Base-by-base conservation (phyloP, 176 grass and related monocot genomes). In the Juncus inflexus region DNA sequence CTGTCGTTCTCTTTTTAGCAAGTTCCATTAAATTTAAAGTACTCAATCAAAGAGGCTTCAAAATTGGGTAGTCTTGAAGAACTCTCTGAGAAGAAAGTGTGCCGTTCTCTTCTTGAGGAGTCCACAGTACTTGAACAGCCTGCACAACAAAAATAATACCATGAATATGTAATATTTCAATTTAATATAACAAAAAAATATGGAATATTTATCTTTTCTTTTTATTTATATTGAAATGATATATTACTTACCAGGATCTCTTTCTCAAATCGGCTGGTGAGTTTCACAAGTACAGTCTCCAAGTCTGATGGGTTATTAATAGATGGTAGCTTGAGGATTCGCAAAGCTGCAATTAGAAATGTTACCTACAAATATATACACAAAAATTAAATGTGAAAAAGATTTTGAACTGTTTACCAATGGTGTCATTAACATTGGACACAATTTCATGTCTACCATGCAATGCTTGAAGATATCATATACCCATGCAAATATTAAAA, bases 71-170 rank as follows among this genome's bases (percentile, higher is more conserved):
- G 16, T 70, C 66, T 28, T 28, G 51, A 42, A 4, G 16, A 37
- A 70, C 6, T 50, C 50, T 70, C 40, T 70, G 35, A 40, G 66
- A 2, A 57, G 66, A 70, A 16, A 70, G 15, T 5, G 15, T 9
- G 7, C 55, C 66, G 3, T 70, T 70, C 35, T 70, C 66, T 5
- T 52, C 47, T 42, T 70, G 66, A 70, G 66, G 66, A 70, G 66
- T 70, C 66, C 66, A 70, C 16, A 70, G 40, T 2, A 70, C 66
- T 55, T 70, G 66, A 35, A 40, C 66, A 42, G 66, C 66, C 66
- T 70, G 16, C 35, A 57, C 15, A 58, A 58, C 15, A 11, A 58
- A 13, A 58, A n/a, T 58, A n/a, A n/a, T n/a, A 1, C 3, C 55
- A 58, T 45, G 3, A n/a, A 4, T 45, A 45, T 45, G 42, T 7